Evolutionary conservation across 2,329 filamentous ascomycete species (phyloP), one percentile per base, ranked within the genome.

Genomic region (Aureobasidium sp.): DNA sequence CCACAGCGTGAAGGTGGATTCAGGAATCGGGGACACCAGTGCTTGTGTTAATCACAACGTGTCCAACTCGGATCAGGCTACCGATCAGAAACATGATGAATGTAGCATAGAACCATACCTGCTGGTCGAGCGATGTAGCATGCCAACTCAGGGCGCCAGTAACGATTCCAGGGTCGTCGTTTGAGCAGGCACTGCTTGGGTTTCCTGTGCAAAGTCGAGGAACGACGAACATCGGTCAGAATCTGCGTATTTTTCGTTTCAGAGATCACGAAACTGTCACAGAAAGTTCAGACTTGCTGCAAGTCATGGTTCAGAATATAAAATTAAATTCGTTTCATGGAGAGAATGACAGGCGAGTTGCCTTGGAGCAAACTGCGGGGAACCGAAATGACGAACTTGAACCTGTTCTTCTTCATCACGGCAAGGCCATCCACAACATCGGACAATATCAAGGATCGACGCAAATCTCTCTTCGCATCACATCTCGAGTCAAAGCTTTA

Each of bases 331-430:
- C 7, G 51, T 55, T 55, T 55, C 51, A 55, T 34, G 51, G 37
- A 25, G 27, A 30, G 10, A 21, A 25, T 55, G 51, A 55, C 51
- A 44, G 51, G 37, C 51, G 21, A 30, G 37, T 30, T 29, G 50
- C 34, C 50, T 37, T 51, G 49, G 49, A 27, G 16, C 11, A 21
- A n/a, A 7, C 5, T 34, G 49, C 13, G 51, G 51, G 37, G 39
- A 55, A 55, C 7, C 51, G 51, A 44, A 55, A 55, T 55, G 39
- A 57, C n/a, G 34, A 42, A 54, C 41, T 57, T 29, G 13, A 45
- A 45, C 39, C 53, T 57, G 29, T 45, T 36, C n/a, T 21, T 13
- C 30, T 57, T 57, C 41, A 42, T 32, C 37, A 54, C 37, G 41
- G 27, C 36, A 42, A 42, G 50, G 50, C 36, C 50, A 13, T 32